Conservation (phyloP, 2,329 filamentous ascomycete species). For the Neofusicoccum sp. region DNA sequence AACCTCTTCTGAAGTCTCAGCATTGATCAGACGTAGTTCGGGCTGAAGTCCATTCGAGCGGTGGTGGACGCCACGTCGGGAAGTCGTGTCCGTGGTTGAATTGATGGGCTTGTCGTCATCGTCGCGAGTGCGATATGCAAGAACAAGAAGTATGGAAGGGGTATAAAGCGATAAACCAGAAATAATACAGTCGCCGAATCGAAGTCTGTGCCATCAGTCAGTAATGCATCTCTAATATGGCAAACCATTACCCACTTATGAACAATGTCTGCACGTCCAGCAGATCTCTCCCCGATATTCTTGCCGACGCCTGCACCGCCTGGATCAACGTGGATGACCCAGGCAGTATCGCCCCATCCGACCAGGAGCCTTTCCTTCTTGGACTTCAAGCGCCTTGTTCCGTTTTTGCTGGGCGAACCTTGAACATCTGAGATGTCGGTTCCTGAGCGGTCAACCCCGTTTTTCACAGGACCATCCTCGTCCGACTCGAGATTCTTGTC, state of each 20-base stretch:
- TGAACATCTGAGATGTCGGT: slow-evolving; percentile 28
- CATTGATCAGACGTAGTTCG: slow-evolving; percentile 87
- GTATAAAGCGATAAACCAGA: slow-evolving; percentile 97
- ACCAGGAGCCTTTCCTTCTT: slow-evolving; percentile 77
- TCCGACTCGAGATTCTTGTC: slow-evolving; percentile 76
- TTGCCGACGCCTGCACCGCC: slow-evolving; percentile 69
- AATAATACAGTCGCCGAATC: slow-evolving; percentile 91
- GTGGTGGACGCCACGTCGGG: slow-evolving; percentile 65
- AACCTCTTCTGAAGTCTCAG: slow-evolving; percentile 78
- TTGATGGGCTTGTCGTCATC: slow-evolving; percentile 63
- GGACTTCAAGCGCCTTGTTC: slow-evolving; percentile 40
- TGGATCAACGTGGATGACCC: slow-evolving; percentile 89
- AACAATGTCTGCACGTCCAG: slow-evolving; percentile 84
- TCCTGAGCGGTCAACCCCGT: slow-evolving; percentile 45
- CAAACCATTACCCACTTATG: slow-evolving; percentile 70
- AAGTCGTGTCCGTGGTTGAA: slow-evolving; percentile 49
- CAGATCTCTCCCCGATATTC: slow-evolving; percentile 68
- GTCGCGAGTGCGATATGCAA: slow-evolving; percentile 83
- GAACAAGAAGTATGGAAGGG: slow-evolving; percentile 83
- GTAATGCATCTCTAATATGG: slow-evolving; percentile 25
- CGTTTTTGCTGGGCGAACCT: slow-evolving; percentile 45
- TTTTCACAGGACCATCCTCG: slow-evolving; percentile 11
- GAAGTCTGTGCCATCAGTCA: slow-evolving; percentile 61
- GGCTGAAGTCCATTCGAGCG: slow-evolving; percentile 81
- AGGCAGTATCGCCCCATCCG: slow-evolving; percentile 94